Percentiles rank a stretch among this genome's conserved stretches.
These are phyloP conservation scores for Yarrowia galli DNA, from an alignment of 1,139 yeast species.

Conservation along the genomic window DNA sequence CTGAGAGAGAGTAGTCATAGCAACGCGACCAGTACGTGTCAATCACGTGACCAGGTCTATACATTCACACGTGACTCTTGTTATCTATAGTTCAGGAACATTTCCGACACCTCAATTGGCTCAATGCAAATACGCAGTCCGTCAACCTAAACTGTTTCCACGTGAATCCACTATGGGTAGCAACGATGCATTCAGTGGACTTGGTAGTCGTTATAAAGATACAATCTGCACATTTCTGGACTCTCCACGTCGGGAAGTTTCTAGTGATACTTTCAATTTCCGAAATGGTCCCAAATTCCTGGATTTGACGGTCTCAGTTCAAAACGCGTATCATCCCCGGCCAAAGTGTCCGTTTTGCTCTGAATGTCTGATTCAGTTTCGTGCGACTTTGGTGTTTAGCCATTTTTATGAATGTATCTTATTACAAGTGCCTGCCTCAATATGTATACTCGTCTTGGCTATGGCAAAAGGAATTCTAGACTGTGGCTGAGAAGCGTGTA, in stretches of 20 bases:
- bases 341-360: slow-evolving; percentile 21
- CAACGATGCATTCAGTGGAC: background rate
- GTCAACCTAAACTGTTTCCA: slow-evolving; percentile 5
- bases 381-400: background rate
- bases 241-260: background rate
- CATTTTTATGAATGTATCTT: too few species aligned
- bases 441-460: too few species aligned
- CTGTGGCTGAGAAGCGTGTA: too few species aligned
- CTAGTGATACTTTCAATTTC: background rate
- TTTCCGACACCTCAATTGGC: slow-evolving; percentile 7
- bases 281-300: background rate
- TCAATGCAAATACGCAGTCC: background rate
- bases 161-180: background rate
- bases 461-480: too few species aligned
- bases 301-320: background rate
- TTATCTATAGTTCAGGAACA: background rate
- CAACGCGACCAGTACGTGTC: background rate
- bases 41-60: background rate
- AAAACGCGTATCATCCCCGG: slow-evolving; percentile 6
- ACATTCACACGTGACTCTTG: background rate
- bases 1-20: background rate
- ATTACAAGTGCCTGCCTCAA: too few species aligned
- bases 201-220: background rate
- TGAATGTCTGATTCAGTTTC: background rate
- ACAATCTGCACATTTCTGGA: too few species aligned